Percentiles rank a stretch among this genome's conserved stretches.
Conservation (phyloP, 257 asterid species). For the Ajuga chamaepitys region DNA sequence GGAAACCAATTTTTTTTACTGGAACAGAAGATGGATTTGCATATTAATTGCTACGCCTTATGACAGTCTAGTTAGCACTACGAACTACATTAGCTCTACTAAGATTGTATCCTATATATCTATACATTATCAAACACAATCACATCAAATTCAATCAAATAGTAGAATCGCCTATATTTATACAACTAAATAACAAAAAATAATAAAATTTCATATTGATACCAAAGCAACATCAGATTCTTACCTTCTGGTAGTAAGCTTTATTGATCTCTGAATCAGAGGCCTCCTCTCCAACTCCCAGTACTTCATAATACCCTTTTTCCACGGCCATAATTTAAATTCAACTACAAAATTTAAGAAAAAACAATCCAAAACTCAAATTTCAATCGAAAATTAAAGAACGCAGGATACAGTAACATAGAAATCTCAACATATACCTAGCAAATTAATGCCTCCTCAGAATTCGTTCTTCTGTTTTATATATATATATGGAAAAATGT, state of each 20-base stretch:
- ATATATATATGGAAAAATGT: neutral
- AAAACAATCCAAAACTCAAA: neutral
- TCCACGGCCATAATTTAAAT: constrained; percentile 50
- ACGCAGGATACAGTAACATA: neutral
- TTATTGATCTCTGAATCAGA: constrained; percentile 59
- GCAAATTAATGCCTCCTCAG: neutral
- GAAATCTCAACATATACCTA: neutral
- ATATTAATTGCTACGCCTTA: neutral
- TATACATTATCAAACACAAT: neutral
- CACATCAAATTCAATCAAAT: neutral
- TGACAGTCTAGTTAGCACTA: neutral
- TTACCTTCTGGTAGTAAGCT: constrained; percentile 76
- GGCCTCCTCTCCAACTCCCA: constrained; percentile 64
- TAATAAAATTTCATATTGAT: neutral
- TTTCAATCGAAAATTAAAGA: too few relatives aligned
- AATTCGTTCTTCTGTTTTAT: neutral
- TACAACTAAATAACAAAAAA: neutral
- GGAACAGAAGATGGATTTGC: neutral
- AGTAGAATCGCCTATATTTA: neutral
- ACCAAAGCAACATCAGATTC: neutral
- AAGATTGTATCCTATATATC: neutral
- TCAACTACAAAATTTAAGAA: constrained; percentile 17
- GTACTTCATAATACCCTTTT: constrained; percentile 58
- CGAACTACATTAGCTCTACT: neutral
- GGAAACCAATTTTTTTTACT: neutral